phyloP scores from a whole-genome alignment of 495 filamentous ascomycete genomes.

The Podospora comata region DNA sequence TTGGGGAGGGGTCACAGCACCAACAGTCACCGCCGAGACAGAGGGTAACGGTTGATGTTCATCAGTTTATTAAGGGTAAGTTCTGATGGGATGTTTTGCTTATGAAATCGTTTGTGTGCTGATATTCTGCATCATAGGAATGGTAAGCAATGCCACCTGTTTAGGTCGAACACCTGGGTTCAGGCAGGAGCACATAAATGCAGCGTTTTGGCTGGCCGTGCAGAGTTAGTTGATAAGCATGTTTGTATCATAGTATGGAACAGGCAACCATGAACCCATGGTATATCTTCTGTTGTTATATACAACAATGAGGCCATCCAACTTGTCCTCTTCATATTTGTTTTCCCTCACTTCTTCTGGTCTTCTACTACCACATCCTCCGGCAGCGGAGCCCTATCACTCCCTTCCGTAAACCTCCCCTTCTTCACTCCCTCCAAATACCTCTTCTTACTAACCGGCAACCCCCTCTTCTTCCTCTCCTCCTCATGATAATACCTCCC shows the following conservation, averaged over 20 bases:
- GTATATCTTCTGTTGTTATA: background rate
- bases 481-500: background rate
- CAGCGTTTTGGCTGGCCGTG: constrained; percentile 45
- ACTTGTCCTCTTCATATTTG: background rate
- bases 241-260: constrained; percentile 1
- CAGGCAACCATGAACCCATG: background rate
- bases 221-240: background rate
- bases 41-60: constrained; percentile 31
- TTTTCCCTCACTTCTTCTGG: background rate
- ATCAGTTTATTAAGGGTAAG: constrained; percentile 28
- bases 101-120: background rate
- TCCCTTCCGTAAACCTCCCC: background rate
- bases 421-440: background rate
- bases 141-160: constrained; percentile 47
- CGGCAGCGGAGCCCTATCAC: background rate
- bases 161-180: constrained; percentile 62
- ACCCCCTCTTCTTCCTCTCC: constrained; percentile 2
- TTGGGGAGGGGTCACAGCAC: background rate
- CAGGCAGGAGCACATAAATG: constrained; percentile 55
- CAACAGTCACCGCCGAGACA: background rate
- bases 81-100: background rate
- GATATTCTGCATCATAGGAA: constrained; percentile 17
- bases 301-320: background rate
- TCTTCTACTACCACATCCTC: constrained; percentile 2
- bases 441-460: background rate